Evolutionary conservation across 2,329 filamentous ascomycete genomes (phyloP), one percentile per base, ranked within the genome.

Genomic region (Elsinoe batatas): DNA sequence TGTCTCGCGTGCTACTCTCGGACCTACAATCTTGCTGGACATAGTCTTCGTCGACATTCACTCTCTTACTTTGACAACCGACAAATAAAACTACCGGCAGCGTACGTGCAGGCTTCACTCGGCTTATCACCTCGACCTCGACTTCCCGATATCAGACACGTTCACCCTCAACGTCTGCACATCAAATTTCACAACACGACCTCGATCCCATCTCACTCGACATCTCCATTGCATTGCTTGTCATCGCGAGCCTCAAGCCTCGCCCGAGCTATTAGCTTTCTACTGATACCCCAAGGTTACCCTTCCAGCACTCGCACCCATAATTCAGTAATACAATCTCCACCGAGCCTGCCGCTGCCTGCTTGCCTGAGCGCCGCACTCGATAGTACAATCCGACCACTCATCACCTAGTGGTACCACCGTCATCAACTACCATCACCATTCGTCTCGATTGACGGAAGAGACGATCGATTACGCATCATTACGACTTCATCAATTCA

Each of bases 401-500:
- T 47, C 13, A 8, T n/a, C 43, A n/a, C n/a, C 22, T 13, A 26
- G 10, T 32, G 43, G 43, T 33, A 35, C 33, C 44, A 33, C 26
- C 26, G 44, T 49, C 44, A 33, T 17, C 44, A 33, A 49, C 8
- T 17, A 38, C 13, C 44, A 33, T 49, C 44, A 49, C 26, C 47
- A 37, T 33, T 38, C 33, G 47, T 51, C 47, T 51, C 47, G 47
- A 51, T 38, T 38, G 47, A 38, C 47, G 33, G 47, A 38, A 51
- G 35, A 36, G 32, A 51, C 47, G 33, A 37, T 37, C 47, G 32
- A 51, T 51, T 35, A 51, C 47, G 47, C 47, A 38, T 51, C 35
- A 20, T 38, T 38, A 51, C 44, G 46, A 51, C 49, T 50, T 51
- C 35, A 43, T 18, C 49, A 51, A 51, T 53, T 50, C 22, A 56